Percentiles rank a stretch among this genome's conserved stretches.
Evolutionary conservation across 805 yeast species (phyloP).

Genomic region (Jamesozyma gamospora): DNA sequence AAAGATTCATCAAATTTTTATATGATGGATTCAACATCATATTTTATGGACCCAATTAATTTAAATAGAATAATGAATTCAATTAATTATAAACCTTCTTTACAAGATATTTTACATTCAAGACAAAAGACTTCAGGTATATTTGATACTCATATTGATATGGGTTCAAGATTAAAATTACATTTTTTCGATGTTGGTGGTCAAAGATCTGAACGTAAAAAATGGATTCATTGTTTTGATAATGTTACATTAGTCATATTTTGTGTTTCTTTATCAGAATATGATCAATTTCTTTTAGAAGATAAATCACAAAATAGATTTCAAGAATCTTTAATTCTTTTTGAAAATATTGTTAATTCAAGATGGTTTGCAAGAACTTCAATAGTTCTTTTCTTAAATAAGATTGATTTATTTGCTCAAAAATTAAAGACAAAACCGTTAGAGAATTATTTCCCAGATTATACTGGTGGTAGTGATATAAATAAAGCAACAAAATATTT

Average conservation of each 20-base stretch:
- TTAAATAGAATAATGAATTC: constrained; percentile 43
- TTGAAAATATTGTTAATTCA: constrained; percentile 84
- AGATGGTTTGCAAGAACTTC: constrained; percentile 88
- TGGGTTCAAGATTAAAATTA: constrained; percentile 51
- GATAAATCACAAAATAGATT: constrained; percentile 66
- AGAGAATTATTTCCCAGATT: constrained; percentile 79
- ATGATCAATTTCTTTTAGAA: constrained; percentile 78
- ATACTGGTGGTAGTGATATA: constrained; percentile 81
- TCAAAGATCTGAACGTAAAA: constrained; percentile 88
- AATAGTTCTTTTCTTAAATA: constrained; percentile 75
- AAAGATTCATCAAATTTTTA: constrained; percentile 62
- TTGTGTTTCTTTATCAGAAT: constrained; percentile 85
- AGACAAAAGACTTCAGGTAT: constrained; percentile 91
- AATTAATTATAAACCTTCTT: constrained; percentile 54
- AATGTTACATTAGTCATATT: constrained; percentile 83
- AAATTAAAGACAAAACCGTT: constrained; percentile 74
- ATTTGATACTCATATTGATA: constrained; percentile 66
- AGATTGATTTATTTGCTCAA: constrained; percentile 82
- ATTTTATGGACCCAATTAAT: constrained; percentile 49
- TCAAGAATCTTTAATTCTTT: constrained; percentile 72
- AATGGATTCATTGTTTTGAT: constrained; percentile 96
- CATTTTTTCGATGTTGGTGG: constrained; percentile 87
- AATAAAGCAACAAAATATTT: constrained; percentile 88
- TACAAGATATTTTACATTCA: constrained; percentile 72
- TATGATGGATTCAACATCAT: constrained; percentile 74